Conservation (phyloP, 306 rosid genomes). For the Prunus davidiana region DNA sequence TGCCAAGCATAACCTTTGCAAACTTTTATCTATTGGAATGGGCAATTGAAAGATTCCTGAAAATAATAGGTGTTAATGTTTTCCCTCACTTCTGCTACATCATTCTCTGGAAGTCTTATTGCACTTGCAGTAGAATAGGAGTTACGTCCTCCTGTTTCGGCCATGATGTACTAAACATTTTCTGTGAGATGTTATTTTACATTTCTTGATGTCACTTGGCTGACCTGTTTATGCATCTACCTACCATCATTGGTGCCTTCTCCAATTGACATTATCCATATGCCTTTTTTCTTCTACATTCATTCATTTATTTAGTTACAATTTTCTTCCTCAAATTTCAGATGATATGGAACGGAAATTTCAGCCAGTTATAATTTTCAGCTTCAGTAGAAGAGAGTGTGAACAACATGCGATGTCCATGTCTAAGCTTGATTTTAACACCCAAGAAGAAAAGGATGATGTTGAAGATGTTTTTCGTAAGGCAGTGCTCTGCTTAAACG, state of each 20-base stretch:
- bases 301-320: background rate
- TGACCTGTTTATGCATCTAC: background rate
- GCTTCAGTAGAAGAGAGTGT: conserved; percentile 96
- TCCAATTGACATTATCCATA: background rate
- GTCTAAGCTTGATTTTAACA: conserved; percentile 94
- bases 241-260: no score
- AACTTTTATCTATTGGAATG: background rate
- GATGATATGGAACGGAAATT: conserved; percentile 98
- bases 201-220: background rate
- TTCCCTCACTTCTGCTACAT: background rate
- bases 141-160: background rate
- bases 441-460: conserved; percentile 73
- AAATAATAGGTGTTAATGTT: background rate
- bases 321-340: conserved; percentile 30
- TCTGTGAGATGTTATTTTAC: background rate
- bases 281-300: background rate
- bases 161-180: background rate
- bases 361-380: conserved; percentile 94
- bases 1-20: background rate
- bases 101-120: background rate
- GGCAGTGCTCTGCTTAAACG: conserved; percentile 85
- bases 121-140: background rate
- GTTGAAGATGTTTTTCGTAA: conserved; percentile 78
- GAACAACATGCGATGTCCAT: conserved; percentile 96
- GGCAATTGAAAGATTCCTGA: background rate